phyloP scores from a whole-genome alignment of 306 rosid genomes.

The Prunus persica region DNA sequence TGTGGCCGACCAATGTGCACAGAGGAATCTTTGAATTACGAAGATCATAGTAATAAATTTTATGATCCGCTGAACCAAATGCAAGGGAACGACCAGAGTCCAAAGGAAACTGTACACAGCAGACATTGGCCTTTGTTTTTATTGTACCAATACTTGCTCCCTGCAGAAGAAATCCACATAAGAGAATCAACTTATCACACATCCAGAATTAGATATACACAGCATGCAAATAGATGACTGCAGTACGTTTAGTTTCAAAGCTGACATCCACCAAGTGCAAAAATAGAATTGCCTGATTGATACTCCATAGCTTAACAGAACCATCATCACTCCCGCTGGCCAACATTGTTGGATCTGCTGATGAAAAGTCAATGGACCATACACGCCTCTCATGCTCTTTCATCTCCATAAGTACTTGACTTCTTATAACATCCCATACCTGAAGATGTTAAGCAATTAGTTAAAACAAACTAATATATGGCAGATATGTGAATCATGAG shows the following conservation, averaged over 20 bases:
- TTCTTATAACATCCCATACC: conserved; percentile 96
- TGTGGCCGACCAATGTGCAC: conserved; percentile 79
- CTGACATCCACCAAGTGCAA: conserved; percentile 97
- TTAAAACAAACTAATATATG: conserved; percentile 13
- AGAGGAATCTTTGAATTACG: conserved; percentile 75
- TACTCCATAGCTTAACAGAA: conserved; percentile 99
- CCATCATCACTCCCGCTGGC: conserved; percentile 97
- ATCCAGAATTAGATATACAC: conserved; percentile 45
- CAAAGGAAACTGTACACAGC: conserved; percentile 87
- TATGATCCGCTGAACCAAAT: conserved; percentile 96
- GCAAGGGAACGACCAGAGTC: conserved; percentile 85
- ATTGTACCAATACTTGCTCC: conserved; percentile 86
- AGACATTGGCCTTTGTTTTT: conserved; percentile 91
- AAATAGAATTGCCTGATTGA: conserved; percentile 99
- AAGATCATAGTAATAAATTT: conserved; percentile 81
- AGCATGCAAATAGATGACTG: conserved; percentile 68
- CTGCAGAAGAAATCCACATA: conserved; percentile 83
- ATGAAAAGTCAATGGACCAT: conserved; percentile 94
- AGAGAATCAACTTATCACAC: conserved; percentile 81
- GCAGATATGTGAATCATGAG: conserved; percentile 15
- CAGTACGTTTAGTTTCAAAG: conserved; percentile 98
- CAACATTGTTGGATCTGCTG: conserved; percentile 90
- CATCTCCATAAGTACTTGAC: conserved; percentile 84
- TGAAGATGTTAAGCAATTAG: conserved; percentile 34
- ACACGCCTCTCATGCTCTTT: conserved; percentile 92